Evolutionary conservation across 768 basidiomycete genomes (phyloP).

Genomic region (Austroboletus festivus): DNA sequence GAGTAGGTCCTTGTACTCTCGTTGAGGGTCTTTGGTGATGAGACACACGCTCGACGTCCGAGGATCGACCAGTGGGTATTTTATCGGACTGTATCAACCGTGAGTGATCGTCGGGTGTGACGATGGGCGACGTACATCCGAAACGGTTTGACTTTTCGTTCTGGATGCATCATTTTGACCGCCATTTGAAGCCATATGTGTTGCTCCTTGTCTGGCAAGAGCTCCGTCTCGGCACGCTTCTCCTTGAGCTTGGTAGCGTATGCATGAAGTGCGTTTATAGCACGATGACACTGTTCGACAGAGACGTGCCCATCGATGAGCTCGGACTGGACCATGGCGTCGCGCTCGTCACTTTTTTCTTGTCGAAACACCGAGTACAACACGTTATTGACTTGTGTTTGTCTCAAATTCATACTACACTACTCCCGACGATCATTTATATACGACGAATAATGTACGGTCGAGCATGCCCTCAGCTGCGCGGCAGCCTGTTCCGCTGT

Average conservation of each 20-base stretch:
- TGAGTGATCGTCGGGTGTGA: conserved; percentile 1
- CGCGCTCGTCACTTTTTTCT: background rate
- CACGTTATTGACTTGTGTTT: conserved; percentile 19
- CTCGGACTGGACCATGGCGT: conserved; percentile 43
- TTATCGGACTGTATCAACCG: conserved; percentile 51
- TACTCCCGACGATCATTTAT: background rate
- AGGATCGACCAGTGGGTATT: conserved; percentile 81
- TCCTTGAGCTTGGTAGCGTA: conserved; percentile 65
- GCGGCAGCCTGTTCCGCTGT: conserved; percentile 85
- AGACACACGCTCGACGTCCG: conserved; percentile 79
- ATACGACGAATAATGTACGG: conserved; percentile 53
- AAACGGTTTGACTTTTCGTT: conserved; percentile 73
- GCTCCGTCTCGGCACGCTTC: conserved; percentile 68
- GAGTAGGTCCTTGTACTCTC: conserved; percentile 93
- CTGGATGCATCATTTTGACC: conserved; percentile 77
- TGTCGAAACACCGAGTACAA: no score
- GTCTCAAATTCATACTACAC: background rate
- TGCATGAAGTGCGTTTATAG: conserved; percentile 72
- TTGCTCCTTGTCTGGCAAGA: conserved; percentile 76
- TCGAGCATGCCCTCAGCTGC: conserved; percentile 50
- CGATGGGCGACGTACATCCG: conserved; percentile 62
- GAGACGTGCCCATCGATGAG: conserved; percentile 74
- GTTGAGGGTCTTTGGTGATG: conserved; percentile 93
- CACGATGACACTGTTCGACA: conserved; percentile 66
- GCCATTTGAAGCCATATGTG: conserved; percentile 86